Conservation (phyloP, 2,329 filamentous ascomycete genomes). For the Cladosporium austrohemisphaericum region DNA sequence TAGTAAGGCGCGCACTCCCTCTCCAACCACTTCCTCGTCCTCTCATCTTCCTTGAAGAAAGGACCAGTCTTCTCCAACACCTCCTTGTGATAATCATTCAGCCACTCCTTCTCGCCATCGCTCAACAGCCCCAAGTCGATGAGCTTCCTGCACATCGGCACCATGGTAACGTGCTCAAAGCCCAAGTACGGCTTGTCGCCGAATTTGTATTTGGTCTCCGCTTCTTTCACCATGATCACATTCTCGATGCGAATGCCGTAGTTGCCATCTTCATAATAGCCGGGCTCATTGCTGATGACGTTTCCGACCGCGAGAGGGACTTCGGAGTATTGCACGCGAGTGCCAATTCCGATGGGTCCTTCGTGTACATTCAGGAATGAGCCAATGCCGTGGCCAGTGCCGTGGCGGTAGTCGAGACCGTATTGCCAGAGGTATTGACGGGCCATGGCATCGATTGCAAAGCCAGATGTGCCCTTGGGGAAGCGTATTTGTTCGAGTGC, state of each 20-base stretch:
- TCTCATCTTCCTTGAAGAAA: slow-evolving; percentile 69
- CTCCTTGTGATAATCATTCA: slow-evolving; percentile 80
- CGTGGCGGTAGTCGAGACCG: slow-evolving; percentile 91
- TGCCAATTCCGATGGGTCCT: slow-evolving; percentile 93
- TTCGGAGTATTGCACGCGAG: slow-evolving; percentile 84
- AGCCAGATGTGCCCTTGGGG: slow-evolving; percentile 91
- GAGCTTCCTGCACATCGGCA: slow-evolving; percentile 85
- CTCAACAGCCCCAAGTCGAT: slow-evolving; percentile 73
- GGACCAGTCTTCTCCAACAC: slow-evolving; percentile 76
- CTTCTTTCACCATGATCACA: slow-evolving; percentile 83
- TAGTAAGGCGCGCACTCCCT: slow-evolving; percentile 73
- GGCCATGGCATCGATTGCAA: slow-evolving; percentile 81
- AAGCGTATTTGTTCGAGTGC: slow-evolving; percentile 82
- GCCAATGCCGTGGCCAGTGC: slow-evolving; percentile 92
- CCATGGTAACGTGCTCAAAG: slow-evolving; percentile 97
- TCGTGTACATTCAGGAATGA: slow-evolving; percentile 97
- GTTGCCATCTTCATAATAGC: slow-evolving; percentile 92
- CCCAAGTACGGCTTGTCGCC: slow-evolving; percentile 91
- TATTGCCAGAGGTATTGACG: slow-evolving; percentile 90
- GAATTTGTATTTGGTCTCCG: slow-evolving; percentile 81
- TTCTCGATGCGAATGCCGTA: slow-evolving; percentile 98
- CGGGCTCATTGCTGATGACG: slow-evolving; percentile 90
- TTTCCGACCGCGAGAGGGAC: slow-evolving; percentile 88
- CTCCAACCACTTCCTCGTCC: slow-evolving; percentile 76
- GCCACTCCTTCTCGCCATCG: slow-evolving; percentile 71